These are phyloP conservation scores for Pyricularia grisea DNA, from an alignment of 2,329 filamentous ascomycete species.

Conservation along the genomic window DNA sequence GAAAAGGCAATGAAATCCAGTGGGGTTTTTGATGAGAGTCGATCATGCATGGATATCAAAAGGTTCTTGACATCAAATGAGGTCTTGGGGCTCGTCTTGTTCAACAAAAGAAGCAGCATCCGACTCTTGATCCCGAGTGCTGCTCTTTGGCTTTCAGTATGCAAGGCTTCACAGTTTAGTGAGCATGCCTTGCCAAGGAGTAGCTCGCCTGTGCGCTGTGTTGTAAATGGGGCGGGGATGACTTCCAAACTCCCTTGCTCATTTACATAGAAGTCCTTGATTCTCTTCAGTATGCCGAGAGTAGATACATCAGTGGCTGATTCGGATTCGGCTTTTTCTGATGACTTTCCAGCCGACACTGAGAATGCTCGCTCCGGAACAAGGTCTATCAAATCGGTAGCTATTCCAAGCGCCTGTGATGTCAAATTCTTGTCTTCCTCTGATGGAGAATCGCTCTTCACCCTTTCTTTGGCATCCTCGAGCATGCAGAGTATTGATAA, in stretches of 20 bases:
- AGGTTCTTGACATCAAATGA: slow-evolving; percentile 37
- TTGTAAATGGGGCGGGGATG: slow-evolving; percentile 47
- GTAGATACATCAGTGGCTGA: slow-evolving; percentile 13
- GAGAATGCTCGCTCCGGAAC: slow-evolving; percentile 57
- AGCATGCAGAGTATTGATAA: slow-evolving; percentile 56
- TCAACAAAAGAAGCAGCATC: slow-evolving; percentile 47
- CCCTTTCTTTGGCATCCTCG: slow-evolving; percentile 37
- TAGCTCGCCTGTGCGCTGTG: slow-evolving; percentile 47
- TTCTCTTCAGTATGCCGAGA: slow-evolving; percentile 46
- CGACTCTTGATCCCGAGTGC: slow-evolving; percentile 49
- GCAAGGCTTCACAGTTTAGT: slow-evolving; percentile 38
- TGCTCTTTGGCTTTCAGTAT: slow-evolving; percentile 26
- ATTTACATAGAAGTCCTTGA: slow-evolving; percentile 58
- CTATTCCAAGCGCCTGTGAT: slow-evolving; percentile 34
- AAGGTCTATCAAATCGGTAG: slow-evolving; percentile 49
- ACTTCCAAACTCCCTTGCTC: slow-evolving; percentile 63
- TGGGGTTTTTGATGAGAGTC: slow-evolving; percentile 26
- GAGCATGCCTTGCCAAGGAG: slow-evolving; percentile 51
- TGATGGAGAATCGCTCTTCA: slow-evolving; percentile 9
- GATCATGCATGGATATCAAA: slow-evolving; percentile 39
- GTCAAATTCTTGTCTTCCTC: slow-evolving; percentile 12
- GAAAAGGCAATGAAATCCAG: slow-evolving; percentile 47
- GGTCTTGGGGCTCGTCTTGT: slow-evolving; percentile 37
- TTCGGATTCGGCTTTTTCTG: slow-evolving; percentile 6
- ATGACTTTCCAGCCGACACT: slow-evolving; percentile 6